Conservation (phyloP, 768 basidiomycete genomes). For the Naganishia onofrii region DNA sequence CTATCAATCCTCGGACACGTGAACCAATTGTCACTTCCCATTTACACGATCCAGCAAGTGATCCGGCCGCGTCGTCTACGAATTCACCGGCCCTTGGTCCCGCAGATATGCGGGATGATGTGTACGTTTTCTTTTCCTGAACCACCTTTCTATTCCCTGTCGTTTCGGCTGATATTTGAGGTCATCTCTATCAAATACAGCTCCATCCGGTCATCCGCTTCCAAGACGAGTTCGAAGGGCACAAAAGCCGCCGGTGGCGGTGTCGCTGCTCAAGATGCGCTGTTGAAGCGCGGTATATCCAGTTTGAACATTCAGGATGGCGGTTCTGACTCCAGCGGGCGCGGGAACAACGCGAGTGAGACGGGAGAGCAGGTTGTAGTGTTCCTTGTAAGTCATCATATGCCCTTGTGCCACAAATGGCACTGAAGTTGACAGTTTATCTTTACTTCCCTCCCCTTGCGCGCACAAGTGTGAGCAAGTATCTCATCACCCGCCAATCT, state of each 20-base stretch:
- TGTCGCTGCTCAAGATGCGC: not conserved
- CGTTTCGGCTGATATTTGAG: not conserved
- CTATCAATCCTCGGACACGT: constrained; percentile 46
- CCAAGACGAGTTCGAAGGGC: constrained; percentile 1
- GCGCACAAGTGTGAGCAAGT: constrained; percentile 73
- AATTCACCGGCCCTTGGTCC: constrained; percentile 17
- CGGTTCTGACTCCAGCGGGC: not conserved
- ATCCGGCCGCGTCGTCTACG: not conserved
- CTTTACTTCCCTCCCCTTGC: not conserved
- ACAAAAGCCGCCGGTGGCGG: not conserved
- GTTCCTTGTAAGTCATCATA: constrained; percentile 57
- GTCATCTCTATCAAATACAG: not conserved
- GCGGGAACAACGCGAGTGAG: not conserved
- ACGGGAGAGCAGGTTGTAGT: constrained; percentile 54
- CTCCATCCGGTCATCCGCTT: constrained; percentile 21
- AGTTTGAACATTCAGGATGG: not conserved
- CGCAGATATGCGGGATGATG: constrained; percentile 23
- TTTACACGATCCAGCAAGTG: constrained; percentile 41
- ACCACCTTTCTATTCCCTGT: not conserved
- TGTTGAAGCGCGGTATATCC: constrained; percentile 11
- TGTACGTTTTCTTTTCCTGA: constrained; percentile 8
- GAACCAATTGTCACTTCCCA: constrained; percentile 50
- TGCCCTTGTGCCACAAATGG: not conserved
- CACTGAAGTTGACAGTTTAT: not conserved
- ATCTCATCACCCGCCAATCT: constrained; percentile 94